Conservation (phyloP, 441 rosid species). For the Dalechampia spathulata region DNA sequence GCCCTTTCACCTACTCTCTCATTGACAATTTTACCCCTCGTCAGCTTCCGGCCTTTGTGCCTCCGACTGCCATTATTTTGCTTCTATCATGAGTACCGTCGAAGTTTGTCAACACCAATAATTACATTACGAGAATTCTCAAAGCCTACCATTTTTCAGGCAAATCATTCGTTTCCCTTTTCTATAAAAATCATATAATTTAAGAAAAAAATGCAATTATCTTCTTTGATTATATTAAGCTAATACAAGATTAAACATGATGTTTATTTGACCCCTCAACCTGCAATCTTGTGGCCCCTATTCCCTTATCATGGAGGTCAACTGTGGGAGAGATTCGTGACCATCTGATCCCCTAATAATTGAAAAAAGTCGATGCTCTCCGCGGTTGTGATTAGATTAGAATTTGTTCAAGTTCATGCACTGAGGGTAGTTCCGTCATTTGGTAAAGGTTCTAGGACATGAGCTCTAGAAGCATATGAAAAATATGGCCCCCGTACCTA, state of each 20-base stretch:
- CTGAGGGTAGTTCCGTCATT: constrained; percentile 3
- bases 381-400: constrained; percentile 18
- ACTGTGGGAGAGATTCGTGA: constrained; percentile 16
- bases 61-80: no score
- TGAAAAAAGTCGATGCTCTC: constrained; percentile 6
- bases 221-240: no score
- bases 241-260: background rate
- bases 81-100: no score
- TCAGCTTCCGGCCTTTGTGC: no score
- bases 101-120: background rate
- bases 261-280: constrained; percentile 19
- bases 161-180: no score
- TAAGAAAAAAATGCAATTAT: no score
- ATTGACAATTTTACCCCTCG: constrained; percentile 19
- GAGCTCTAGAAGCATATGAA: background rate
- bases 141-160: no score
- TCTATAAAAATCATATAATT: background rate
- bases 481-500: constrained; percentile 15
- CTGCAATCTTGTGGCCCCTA: constrained; percentile 12
- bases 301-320: constrained; percentile 14
- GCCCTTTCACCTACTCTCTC: constrained; percentile 30
- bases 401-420: background rate
- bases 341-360: constrained; percentile 9
- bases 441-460: constrained; percentile 10
- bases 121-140: no score